These are phyloP conservation scores for Diaporthe ilicicola DNA, from an alignment of 2,329 filamentous ascomycete genomes.

Conservation along the genomic window DNA sequence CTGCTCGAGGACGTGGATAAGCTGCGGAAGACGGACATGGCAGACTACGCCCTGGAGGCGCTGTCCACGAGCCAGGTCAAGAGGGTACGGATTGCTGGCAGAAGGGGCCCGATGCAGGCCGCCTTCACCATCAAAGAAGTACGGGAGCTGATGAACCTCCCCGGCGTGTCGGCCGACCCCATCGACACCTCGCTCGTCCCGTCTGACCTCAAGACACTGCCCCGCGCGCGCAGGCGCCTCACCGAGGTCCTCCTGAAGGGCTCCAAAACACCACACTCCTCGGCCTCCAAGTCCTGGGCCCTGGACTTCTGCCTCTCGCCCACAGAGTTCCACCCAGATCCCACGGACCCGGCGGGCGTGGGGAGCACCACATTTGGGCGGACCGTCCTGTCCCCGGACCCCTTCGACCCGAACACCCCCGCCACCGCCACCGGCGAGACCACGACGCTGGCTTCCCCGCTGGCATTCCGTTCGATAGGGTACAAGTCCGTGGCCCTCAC, in stretches of 20 bases:
- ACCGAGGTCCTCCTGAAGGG: constrained; percentile 85
- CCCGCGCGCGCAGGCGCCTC: constrained; percentile 78
- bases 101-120: constrained; percentile 89
- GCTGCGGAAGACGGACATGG: constrained; percentile 86
- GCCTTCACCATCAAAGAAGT: constrained; percentile 96
- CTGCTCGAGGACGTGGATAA: constrained; percentile 79
- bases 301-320: constrained; percentile 88
- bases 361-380: constrained; percentile 74
- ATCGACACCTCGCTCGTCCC: constrained; percentile 75
- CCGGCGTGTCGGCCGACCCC: constrained; percentile 74
- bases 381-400: constrained; percentile 61
- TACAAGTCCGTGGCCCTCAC: constrained; percentile 84
- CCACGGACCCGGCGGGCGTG: constrained; percentile 57
- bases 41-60: constrained; percentile 80
- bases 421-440: constrained; percentile 59
- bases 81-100: constrained; percentile 85
- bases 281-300: constrained; percentile 76
- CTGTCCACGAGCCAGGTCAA: constrained; percentile 78
- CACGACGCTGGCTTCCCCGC: constrained; percentile 66
- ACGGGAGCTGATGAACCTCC: constrained; percentile 84
- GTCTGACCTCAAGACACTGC: constrained; percentile 71
- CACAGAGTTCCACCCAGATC: constrained; percentile 66
- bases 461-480: constrained; percentile 93
- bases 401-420: constrained; percentile 60
- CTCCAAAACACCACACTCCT: constrained; percentile 58